These are phyloP conservation scores for Solanum hybrid DNA, from an alignment of 305 asterid genomes.

Conservation along the genomic window DNA sequence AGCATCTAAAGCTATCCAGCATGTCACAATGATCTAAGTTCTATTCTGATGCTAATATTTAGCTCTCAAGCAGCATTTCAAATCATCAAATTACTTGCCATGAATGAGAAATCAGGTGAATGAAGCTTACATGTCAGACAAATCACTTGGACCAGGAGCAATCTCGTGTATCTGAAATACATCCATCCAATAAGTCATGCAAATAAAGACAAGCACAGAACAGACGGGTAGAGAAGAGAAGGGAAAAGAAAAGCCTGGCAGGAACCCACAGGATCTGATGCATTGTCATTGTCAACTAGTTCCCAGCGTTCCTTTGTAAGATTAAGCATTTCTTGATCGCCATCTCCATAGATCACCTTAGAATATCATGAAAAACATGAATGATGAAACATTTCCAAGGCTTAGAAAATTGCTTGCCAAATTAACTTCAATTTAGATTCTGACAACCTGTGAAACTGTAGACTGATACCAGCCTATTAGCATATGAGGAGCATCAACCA, in stretches of 20 bases:
- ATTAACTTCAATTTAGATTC: background rate
- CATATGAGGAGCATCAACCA: constrained; percentile 6
- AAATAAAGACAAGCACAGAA: background rate
- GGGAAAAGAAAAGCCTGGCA: background rate
- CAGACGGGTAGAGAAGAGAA: background rate
- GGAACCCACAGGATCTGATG: constrained; percentile 15
- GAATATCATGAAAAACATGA: background rate
- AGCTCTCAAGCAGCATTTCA: background rate
- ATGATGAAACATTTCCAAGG: background rate
- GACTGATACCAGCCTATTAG: background rate
- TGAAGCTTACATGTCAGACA: constrained; percentile 8
- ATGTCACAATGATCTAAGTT: background rate
- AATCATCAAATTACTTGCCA: background rate
- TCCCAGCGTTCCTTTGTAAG: constrained; percentile 24
- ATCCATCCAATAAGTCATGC: background rate
- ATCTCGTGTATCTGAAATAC: constrained; percentile 3
- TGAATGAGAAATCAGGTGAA: background rate
- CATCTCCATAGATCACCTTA: constrained; percentile 31
- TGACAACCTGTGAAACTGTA: background rate
- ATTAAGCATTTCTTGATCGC: constrained; percentile 19
- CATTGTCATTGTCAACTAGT: constrained; percentile 9
- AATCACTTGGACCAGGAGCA: background rate
- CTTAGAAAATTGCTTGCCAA: background rate
- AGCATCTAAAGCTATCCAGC: background rate
- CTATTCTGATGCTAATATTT: background rate